Percentiles rank a stretch among this genome's conserved stretches.
These are phyloP conservation scores for Prorocentrum cordatum DNA, from an alignment of 169 alveolate genomes.

Conservation along the genomic window DNA sequence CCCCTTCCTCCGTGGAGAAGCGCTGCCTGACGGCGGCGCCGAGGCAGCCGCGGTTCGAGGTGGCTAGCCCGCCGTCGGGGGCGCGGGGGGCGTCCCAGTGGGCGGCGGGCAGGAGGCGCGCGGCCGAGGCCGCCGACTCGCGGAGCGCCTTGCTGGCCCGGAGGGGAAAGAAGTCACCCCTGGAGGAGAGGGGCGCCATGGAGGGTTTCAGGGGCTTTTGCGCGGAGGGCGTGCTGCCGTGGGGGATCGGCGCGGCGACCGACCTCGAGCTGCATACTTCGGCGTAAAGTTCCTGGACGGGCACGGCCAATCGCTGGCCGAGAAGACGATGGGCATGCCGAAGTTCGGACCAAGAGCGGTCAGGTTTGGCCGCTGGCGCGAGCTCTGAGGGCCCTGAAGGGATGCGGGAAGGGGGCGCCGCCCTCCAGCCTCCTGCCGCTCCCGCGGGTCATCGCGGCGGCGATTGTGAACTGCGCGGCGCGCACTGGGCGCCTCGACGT, in stretches of 20 bases:
- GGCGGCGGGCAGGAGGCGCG: too few relatives aligned
- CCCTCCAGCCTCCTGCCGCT: not conserved
- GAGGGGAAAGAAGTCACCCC: too few relatives aligned
- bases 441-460: not conserved
- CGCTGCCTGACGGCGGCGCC: too few relatives aligned
- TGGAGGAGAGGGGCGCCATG: too few relatives aligned
- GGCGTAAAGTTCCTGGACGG: constrained; percentile 5
- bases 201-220: not conserved
- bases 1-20: too few relatives aligned
- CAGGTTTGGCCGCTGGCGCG: not conserved
- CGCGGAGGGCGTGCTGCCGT: not conserved
- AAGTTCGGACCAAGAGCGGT: not conserved
- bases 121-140: too few relatives aligned
- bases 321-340: not conserved
- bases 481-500: not conserved
- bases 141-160: too few relatives aligned
- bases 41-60: too few relatives aligned
- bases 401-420: constrained; percentile 21
- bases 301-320: not conserved
- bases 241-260: not conserved
- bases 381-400: not conserved
- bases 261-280: not conserved
- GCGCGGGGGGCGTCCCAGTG: too few relatives aligned
- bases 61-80: too few relatives aligned
- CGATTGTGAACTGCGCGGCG: not conserved